Conservation (phyloP, 2,329 filamentous ascomycete species). For the Curvularia verruculosa region DNA sequence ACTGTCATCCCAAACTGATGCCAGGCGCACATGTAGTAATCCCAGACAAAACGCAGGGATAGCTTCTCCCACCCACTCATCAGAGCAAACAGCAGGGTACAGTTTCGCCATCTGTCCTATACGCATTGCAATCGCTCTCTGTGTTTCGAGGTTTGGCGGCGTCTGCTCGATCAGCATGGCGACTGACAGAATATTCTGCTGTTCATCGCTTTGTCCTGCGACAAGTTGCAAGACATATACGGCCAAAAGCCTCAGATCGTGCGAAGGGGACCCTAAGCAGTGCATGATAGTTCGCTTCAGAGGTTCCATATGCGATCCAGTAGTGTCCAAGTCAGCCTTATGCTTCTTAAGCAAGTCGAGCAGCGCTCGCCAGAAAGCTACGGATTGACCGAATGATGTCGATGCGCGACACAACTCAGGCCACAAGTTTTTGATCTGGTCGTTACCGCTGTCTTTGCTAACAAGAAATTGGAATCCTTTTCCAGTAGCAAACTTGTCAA, state of each 20-base stretch:
- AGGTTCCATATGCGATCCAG: slow-evolving; percentile 63
- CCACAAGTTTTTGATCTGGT: slow-evolving; percentile 61
- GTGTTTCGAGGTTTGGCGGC: slow-evolving; percentile 75
- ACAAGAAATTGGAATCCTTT: slow-evolving; percentile 77
- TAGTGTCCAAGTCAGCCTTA: slow-evolving; percentile 58
- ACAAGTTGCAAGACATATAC: slow-evolving; percentile 73
- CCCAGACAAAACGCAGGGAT: slow-evolving; percentile 87
- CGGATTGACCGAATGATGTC: slow-evolving; percentile 65
- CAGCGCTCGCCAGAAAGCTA: slow-evolving; percentile 43
- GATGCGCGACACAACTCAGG: slow-evolving; percentile 70
- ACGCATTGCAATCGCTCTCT: slow-evolving; percentile 80
- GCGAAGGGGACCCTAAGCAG: slow-evolving; percentile 77
- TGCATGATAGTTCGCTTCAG: slow-evolving; percentile 70
- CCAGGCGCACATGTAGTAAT: slow-evolving; percentile 81
- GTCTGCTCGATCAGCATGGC: slow-evolving; percentile 83
- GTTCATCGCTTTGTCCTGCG: slow-evolving; percentile 54
- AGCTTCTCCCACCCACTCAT: slow-evolving; percentile 71
- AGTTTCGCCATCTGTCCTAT: slow-evolving; percentile 74
- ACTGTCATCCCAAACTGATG: slow-evolving; percentile 87
- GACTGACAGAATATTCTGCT: slow-evolving; percentile 61
- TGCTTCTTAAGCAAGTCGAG: slow-evolving; percentile 69
- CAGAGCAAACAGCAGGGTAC: slow-evolving; percentile 65
- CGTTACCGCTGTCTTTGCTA: slow-evolving; percentile 60
- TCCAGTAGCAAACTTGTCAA: slow-evolving; percentile 69
- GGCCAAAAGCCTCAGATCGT: slow-evolving; percentile 73